A percentile compares a stretch with the other conserved stretches of the same genome.
These are phyloP conservation scores for Colletotrichum incanum DNA, from an alignment of 2,329 filamentous ascomycete genomes.

Conservation along the genomic window DNA sequence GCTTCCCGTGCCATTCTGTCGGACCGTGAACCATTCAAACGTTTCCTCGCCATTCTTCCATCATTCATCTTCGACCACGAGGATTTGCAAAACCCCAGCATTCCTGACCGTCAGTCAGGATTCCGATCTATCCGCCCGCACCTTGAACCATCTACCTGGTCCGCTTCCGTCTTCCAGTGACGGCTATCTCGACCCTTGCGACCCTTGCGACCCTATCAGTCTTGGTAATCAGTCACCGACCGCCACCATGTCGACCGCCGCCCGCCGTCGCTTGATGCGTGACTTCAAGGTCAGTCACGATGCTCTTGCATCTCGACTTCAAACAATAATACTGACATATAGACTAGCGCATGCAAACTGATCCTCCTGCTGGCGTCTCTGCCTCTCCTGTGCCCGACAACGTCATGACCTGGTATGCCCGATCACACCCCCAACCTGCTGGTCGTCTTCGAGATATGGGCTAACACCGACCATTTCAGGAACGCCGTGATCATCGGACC, in stretches of 20 bases:
- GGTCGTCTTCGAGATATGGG: background rate
- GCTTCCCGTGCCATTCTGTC: conserved; percentile 40
- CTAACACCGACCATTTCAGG: conserved; percentile 66
- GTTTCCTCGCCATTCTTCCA: conserved; percentile 15
- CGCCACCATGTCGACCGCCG: conserved; percentile 83
- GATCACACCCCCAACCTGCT: conserved; percentile 7
- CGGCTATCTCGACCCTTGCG: background rate
- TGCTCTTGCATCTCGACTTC: background rate
- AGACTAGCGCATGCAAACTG: conserved; percentile 95
- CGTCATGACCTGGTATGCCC: conserved; percentile 91
- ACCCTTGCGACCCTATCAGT: conserved; percentile 19
- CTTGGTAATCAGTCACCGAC: conserved; percentile 36
- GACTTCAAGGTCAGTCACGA: conserved; percentile 88
- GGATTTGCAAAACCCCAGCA: conserved; percentile 13
- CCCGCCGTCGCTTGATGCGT: conserved; percentile 96
- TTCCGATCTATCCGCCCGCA: background rate
- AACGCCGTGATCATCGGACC: conserved; percentile 99
- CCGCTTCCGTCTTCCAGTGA: conserved; percentile 9
- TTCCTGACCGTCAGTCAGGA: background rate
- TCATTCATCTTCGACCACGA: conserved; percentile 7
- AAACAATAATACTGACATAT: conserved; percentile 22
- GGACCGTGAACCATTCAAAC: conserved; percentile 16
- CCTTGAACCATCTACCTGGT: background rate
- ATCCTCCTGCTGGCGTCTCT: conserved; percentile 96
- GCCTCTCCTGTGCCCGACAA: conserved; percentile 96